These are phyloP conservation scores for Balansia obtecta DNA, from an alignment of 2,329 filamentous ascomycete species.

Conservation along the genomic window DNA sequence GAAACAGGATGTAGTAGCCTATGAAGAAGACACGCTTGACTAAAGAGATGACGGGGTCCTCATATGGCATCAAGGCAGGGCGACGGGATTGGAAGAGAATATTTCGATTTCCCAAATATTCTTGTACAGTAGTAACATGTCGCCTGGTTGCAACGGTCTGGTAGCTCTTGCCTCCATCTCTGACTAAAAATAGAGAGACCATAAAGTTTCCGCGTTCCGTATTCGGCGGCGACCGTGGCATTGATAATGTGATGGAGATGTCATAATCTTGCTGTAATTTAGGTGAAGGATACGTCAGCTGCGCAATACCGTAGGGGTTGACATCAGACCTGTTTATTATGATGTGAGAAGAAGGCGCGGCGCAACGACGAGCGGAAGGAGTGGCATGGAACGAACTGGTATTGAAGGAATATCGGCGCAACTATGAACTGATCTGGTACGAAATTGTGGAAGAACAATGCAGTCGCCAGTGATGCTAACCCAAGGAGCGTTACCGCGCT, in stretches of 20 bases:
- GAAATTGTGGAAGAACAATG: slow-evolving; percentile 43
- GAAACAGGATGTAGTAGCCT: slow-evolving; percentile 56
- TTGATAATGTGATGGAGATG: slow-evolving; percentile 57
- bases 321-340: slow-evolving; percentile 26
- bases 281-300: slow-evolving; percentile 37
- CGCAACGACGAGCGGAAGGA: too few species aligned
- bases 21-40: slow-evolving; percentile 50
- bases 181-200: slow-evolving; percentile 64
- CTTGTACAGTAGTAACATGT: slow-evolving; percentile 11
- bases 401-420: slow-evolving; percentile 43
- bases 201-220: slow-evolving; percentile 83
- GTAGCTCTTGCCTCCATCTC: slow-evolving; percentile 10
- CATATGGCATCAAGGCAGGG: slow-evolving; percentile 68
- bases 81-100: slow-evolving; percentile 55
- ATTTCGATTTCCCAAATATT: slow-evolving; percentile 22
- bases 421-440: slow-evolving; percentile 42
- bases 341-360: slow-evolving; percentile 5
- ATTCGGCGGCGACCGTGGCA: slow-evolving; percentile 72
- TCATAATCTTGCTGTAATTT: slow-evolving; percentile 74
- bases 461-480: slow-evolving; percentile 35
- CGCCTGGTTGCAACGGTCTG: neutral
- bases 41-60: slow-evolving; percentile 53
- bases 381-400: slow-evolving; percentile 32
- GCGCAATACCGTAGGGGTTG: slow-evolving; percentile 41
- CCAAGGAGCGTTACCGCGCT: slow-evolving; percentile 32